phyloP scores from a whole-genome alignment of 345 rosid species.

The Brassica carinata region DNA sequence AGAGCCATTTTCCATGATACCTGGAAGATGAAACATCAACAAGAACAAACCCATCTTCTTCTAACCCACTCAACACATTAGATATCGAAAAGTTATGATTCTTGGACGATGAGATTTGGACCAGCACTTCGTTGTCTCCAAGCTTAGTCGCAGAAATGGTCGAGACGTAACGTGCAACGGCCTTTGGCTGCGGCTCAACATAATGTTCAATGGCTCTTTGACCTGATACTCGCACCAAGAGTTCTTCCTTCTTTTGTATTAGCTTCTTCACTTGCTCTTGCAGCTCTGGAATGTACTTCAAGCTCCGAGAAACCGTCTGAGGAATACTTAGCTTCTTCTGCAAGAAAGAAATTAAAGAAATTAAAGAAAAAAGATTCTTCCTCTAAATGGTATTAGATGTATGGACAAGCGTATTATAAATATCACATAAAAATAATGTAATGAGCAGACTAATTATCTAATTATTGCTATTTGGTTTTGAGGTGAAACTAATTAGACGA shows the following conservation, averaged over 20 bases:
- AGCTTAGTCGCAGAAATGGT: conserved; percentile 48
- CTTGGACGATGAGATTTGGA: conserved; percentile 49
- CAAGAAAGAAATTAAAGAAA: not conserved
- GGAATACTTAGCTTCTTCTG: not conserved
- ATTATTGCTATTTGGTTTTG: not conserved
- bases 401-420: not conserved
- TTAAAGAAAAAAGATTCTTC: not conserved
- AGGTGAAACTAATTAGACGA: not conserved
- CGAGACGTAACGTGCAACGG: conserved; percentile 6
- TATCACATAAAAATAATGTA: not conserved
- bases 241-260: not conserved
- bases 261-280: not conserved
- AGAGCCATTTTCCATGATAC: conserved; percentile 51
- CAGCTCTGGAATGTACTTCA: not conserved
- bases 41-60: conserved; percentile 51
- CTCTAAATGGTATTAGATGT: not conserved
- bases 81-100: conserved; percentile 41
- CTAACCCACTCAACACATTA: conserved; percentile 46
- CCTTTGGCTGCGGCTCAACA: not conserved
- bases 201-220: not conserved
- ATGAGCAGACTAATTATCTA: not conserved
- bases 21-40: conserved; percentile 60
- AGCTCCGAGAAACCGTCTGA: conserved; percentile 3
- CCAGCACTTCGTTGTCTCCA: conserved; percentile 46
- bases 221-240: not conserved